Percentiles rank a stretch among this genome's conserved stretches.
phyloP scores from a whole-genome alignment of 2,329 filamentous ascomycete species.

The Didymella arachidicola region DNA sequence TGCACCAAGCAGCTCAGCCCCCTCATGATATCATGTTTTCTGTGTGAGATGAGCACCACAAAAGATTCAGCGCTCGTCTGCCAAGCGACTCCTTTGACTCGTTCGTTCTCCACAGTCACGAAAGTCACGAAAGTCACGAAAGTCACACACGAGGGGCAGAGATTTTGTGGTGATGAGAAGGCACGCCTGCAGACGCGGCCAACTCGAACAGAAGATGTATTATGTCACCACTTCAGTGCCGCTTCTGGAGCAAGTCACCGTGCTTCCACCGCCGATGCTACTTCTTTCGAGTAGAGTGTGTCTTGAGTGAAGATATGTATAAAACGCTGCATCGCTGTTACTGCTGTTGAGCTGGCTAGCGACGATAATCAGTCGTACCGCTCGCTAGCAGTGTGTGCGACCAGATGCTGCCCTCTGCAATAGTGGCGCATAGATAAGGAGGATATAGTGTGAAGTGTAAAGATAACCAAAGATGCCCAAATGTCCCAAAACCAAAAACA shows the following conservation, averaged over 20 bases:
- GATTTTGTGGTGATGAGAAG: conserved; percentile 14
- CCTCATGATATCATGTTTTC: not conserved
- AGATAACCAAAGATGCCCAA: conserved; percentile 29
- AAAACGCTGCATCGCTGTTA: conserved; percentile 3
- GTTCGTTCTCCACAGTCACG: not conserved
- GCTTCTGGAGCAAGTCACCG: not conserved
- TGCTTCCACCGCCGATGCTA: not conserved
- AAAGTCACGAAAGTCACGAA: no score
- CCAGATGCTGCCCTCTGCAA: conserved; percentile 9
- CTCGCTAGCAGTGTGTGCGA: not conserved
- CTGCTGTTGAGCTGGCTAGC: conserved; percentile 3
- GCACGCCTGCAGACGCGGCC: not conserved
- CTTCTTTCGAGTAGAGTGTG: conserved; percentile 9
- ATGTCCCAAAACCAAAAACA: conserved; percentile 11
- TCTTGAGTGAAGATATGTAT: conserved; percentile 16
- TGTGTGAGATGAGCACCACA: not conserved
- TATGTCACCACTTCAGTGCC: conserved; percentile 12
- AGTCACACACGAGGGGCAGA: not conserved
- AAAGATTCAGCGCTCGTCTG: not conserved
- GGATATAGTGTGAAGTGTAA: conserved; percentile 29
- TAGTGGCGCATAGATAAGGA: conserved; percentile 20
- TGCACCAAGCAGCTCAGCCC: not conserved
- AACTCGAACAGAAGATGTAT: conserved; percentile 12
- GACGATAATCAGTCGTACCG: not conserved
- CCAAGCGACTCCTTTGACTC: not conserved